A percentile compares a stretch with the other conserved stretches of the same genome.
Conservation (phyloP, 441 rosid genomes). For the Brassica balearica region DNA sequence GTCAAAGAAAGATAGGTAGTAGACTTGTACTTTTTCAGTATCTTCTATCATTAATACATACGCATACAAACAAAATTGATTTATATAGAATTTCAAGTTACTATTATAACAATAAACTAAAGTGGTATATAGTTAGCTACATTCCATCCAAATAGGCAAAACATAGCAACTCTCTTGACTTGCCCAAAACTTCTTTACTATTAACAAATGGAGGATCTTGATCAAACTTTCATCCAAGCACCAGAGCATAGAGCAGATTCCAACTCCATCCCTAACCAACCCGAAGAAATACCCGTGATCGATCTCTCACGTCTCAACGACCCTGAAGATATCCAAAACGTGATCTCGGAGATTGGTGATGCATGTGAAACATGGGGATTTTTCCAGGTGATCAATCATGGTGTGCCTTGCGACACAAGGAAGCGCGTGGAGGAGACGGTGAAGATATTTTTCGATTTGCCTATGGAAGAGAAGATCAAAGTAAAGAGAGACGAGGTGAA, state of each 20-base stretch:
- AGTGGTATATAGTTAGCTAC: slow-evolving; percentile 15
- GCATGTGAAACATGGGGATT: slow-evolving; percentile 69
- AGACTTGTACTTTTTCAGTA: background rate
- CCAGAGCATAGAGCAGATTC: slow-evolving; percentile 51
- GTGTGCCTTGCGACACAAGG: slow-evolving; percentile 52
- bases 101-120: background rate
- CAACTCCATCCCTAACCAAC: slow-evolving; percentile 32
- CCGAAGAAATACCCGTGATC: slow-evolving; percentile 54
- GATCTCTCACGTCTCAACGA: slow-evolving; percentile 46
- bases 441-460: slow-evolving; percentile 52
- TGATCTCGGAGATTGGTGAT: slow-evolving; percentile 55
- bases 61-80: slow-evolving; percentile 7
- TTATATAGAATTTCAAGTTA: background rate
- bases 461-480: slow-evolving; percentile 56
- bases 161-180: slow-evolving; percentile 3
- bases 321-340: slow-evolving; percentile 30
- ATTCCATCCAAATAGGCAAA: background rate
- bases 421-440: slow-evolving; percentile 41
- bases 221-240: slow-evolving; percentile 51
- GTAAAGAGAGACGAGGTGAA: slow-evolving; percentile 63
- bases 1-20: slow-evolving; percentile 18
- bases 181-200: background rate
- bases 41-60: background rate
- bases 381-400: slow-evolving; percentile 62
- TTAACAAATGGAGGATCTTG: slow-evolving; percentile 33